A percentile compares a stretch with the other conserved stretches of the same genome.
Evolutionary conservation across 257 asterid genomes (phyloP).

Genomic region (Capsicum rhomboideum): DNA sequence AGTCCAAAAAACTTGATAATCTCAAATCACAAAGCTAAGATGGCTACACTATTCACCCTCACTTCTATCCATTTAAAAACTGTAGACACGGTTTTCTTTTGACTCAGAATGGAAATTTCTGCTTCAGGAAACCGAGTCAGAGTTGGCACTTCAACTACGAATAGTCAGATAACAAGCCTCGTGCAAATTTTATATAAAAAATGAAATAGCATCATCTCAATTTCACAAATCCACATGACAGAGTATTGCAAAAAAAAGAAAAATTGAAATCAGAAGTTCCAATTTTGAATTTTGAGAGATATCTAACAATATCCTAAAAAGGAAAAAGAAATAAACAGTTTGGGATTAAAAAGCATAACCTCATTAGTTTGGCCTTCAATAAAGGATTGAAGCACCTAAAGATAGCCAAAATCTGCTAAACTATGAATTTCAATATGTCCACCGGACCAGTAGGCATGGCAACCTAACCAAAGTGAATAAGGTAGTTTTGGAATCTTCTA

Average conservation of each 20-base stretch:
- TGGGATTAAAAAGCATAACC: neutral
- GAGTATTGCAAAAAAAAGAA: neutral
- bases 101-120: neutral
- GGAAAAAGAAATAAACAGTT: neutral
- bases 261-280: neutral
- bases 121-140: neutral
- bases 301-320: neutral
- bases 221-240: neutral
- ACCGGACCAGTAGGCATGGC: neutral
- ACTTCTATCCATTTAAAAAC: neutral
- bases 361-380: neutral
- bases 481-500: neutral
- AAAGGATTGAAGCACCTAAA: neutral
- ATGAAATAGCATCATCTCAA: neutral
- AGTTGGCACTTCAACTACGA: neutral
- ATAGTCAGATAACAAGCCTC: neutral
- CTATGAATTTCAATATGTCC: neutral
- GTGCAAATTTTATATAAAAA: neutral
- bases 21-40: neutral
- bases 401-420: neutral
- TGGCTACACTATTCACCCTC: neutral
- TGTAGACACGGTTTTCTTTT: neutral
- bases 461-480: neutral
- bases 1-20: neutral
- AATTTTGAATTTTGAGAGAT: neutral